Percentiles rank a stretch among this genome's conserved stretches.
Evolutionary conservation across 139 green algal species (phyloP).

Genomic region (Desmodesmus armatus): DNA sequence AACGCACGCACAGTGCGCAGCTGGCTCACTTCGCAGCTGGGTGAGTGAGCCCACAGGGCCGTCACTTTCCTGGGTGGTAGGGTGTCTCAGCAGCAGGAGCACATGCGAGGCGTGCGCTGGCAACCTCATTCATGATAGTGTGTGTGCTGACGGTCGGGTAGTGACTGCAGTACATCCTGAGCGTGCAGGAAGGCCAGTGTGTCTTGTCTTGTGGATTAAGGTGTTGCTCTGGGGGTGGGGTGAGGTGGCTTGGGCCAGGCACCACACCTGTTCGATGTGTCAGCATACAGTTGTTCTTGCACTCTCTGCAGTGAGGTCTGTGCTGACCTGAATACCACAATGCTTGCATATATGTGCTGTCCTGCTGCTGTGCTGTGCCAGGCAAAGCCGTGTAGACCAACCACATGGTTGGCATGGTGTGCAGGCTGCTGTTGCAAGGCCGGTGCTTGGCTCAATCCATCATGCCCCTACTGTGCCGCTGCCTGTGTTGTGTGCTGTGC

Average conservation of each 20-base stretch:
- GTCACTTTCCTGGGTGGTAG: background rate
- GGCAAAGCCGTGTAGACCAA: too few relatives aligned
- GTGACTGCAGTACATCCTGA: background rate
- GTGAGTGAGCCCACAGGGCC: constrained; percentile 44
- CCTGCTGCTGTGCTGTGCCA: too few relatives aligned
- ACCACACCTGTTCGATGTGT: too few relatives aligned
- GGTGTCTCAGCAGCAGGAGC: background rate
- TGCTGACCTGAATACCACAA: too few relatives aligned
- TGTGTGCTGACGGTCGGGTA: background rate
- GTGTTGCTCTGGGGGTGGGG: too few relatives aligned
- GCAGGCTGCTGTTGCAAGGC: background rate
- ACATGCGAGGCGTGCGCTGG: too few relatives aligned
- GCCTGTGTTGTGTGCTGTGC: background rate
- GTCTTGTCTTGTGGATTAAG: background rate
- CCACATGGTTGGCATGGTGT: too few relatives aligned
- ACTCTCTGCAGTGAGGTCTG: too few relatives aligned
- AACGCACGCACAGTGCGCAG: constrained; percentile 96
- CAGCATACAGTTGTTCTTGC: too few relatives aligned
- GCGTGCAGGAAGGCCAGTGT: background rate
- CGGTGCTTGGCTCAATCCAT: background rate
- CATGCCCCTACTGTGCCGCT: background rate
- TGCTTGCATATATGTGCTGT: too few relatives aligned
- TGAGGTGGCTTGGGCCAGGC: too few relatives aligned
- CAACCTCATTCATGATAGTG: too few relatives aligned
- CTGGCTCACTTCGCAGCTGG: constrained; percentile 87